phyloP scores from a whole-genome alignment of 495 filamentous ascomycete genomes.

The Penicillium egyptiacum region DNA sequence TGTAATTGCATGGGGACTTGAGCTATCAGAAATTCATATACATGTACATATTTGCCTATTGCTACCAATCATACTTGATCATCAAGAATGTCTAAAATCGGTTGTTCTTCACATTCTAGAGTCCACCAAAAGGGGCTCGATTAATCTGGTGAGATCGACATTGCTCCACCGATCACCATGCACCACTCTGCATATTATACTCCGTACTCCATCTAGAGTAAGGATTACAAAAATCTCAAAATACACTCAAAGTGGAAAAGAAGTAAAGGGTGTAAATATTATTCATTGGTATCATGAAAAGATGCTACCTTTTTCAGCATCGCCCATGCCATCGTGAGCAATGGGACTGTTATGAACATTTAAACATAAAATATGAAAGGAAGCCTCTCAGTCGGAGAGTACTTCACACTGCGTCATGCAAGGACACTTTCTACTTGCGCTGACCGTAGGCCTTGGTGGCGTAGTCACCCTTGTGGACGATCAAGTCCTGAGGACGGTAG shows the following conservation, averaged over 20 bases:
- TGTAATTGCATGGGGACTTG: neutral
- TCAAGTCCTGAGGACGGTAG: conserved; percentile 89
- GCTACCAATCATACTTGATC: neutral
- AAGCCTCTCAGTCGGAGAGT: neutral
- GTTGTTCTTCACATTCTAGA: neutral
- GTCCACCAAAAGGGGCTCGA: neutral
- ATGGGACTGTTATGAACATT: conserved; percentile 16
- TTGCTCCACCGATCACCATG: conserved; percentile 8
- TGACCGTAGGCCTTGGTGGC: conserved; percentile 94
- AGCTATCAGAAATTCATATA: neutral
- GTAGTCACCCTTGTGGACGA: conserved; percentile 89
- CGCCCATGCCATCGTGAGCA: conserved; percentile 15
- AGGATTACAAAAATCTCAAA: neutral
- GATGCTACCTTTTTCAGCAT: conserved; percentile 26
- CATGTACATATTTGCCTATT: neutral
- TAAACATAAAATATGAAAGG: conserved; percentile 14
- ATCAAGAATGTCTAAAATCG: neutral
- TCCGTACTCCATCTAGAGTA: neutral
- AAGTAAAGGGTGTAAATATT: conserved; percentile 8
- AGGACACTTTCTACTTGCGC: conserved; percentile 54
- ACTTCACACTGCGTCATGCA: conserved; percentile 3
- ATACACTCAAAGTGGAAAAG: neutral
- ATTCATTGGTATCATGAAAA: conserved; percentile 35
- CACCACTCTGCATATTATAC: neutral
- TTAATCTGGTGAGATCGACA: conserved; percentile 4